Evolutionary conservation across 2,329 filamentous ascomycete genomes (phyloP).

Genomic region (Aspergillus flavus): DNA sequence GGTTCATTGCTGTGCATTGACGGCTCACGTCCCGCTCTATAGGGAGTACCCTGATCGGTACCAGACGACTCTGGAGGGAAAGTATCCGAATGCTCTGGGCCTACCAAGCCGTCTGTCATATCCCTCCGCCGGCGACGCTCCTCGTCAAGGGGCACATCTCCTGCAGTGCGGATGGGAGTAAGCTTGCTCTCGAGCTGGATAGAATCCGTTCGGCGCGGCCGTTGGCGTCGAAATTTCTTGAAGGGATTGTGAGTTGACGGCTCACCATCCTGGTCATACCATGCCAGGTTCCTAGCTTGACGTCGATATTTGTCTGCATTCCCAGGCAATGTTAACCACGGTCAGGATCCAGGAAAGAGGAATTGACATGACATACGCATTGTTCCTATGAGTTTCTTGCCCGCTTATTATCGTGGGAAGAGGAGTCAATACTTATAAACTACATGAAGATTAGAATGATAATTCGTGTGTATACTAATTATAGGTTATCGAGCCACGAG

Average conservation of each 20-base stretch:
- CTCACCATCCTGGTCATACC: slow-evolving; percentile 45
- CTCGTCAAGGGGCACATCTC: slow-evolving; percentile 25
- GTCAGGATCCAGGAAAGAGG: not conserved
- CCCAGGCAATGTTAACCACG: slow-evolving; percentile 5
- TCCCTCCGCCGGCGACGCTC: slow-evolving; percentile 28
- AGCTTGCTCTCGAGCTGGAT: slow-evolving; percentile 36
- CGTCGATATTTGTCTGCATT: slow-evolving; percentile 43
- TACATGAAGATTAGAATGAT: not conserved
- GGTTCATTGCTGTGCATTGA: slow-evolving; percentile 35
- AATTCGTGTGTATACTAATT: not conserved
- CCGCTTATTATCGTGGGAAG: not conserved
- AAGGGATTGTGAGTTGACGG: slow-evolving; percentile 44
- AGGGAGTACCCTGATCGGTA: slow-evolving; percentile 21
- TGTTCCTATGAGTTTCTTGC: not conserved
- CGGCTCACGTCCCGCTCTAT: slow-evolving; percentile 19
- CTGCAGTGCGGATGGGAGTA: slow-evolving; percentile 24
- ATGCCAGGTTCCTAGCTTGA: slow-evolving; percentile 41
- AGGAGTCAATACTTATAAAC: not conserved
- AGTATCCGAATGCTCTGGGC: slow-evolving; percentile 28
- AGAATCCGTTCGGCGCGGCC: slow-evolving; percentile 29
- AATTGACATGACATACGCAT: slow-evolving; percentile 7
- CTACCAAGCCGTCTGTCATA: slow-evolving; percentile 27
- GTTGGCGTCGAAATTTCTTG: slow-evolving; percentile 39
- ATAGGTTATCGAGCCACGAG: not conserved
- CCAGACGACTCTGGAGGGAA: slow-evolving; percentile 29